Conservation (phyloP, 805 yeast species). For the Lachancea mirantina region DNA sequence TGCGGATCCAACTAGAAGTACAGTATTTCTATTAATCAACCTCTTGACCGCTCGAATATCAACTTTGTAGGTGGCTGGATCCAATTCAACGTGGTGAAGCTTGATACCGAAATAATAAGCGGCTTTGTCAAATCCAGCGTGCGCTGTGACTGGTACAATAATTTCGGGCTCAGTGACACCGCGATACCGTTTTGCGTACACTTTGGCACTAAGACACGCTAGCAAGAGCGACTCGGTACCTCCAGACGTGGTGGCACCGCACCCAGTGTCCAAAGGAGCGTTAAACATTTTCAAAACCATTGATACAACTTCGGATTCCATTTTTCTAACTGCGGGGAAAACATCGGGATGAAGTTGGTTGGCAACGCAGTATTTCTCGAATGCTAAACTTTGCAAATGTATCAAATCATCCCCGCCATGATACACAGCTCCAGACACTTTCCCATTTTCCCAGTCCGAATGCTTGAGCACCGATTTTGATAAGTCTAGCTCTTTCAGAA, state of each 20-base stretch:
- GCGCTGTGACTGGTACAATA: constrained; percentile 81
- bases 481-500: constrained; percentile 46
- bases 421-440: constrained; percentile 91
- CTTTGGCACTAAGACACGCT: constrained; percentile 84
- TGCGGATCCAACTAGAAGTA: constrained; percentile 83
- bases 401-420: constrained; percentile 86
- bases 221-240: constrained; percentile 90
- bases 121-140: constrained; percentile 94
- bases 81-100: constrained; percentile 71
- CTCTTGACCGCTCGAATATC: constrained; percentile 54
- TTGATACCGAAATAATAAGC: constrained; percentile 84
- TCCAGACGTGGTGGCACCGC: constrained; percentile 82
- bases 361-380: constrained; percentile 70
- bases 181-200: constrained; percentile 50
- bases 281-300: constrained; percentile 80
- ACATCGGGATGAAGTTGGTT: constrained; percentile 96
- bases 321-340: constrained; percentile 91
- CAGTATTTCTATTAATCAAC: constrained; percentile 71
- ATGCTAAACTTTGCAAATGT: constrained; percentile 69
- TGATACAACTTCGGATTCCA: constrained; percentile 91
- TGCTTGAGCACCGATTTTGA: constrained; percentile 45
- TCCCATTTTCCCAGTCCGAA: constrained; percentile 77
- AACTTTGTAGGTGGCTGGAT: constrained; percentile 59
- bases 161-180: constrained; percentile 75
- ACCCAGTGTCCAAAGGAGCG: constrained; percentile 55